Evolutionary conservation across 306 rosid species (phyloP), one percentile per base, ranked within the genome.

Genomic region (Cicer judaicum): DNA sequence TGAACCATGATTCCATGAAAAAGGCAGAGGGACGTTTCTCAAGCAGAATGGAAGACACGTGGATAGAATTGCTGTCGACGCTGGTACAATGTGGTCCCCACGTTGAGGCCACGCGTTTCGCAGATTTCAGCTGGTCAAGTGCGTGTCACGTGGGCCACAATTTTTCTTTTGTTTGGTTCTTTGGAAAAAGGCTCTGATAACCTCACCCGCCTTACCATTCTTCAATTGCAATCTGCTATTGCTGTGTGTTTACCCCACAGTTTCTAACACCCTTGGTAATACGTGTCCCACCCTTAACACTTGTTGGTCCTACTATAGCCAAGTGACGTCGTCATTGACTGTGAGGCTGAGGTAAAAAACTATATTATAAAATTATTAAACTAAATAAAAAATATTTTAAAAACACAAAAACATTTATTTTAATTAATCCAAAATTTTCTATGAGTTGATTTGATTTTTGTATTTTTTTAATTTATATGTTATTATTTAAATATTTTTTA

Each of bases 71-170:
- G 85, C 80, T 83, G 86, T 59, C 81, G 29, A 46, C n/a, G 68
- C 40, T 73, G 68, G 13, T 64, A 52, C 16, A 41, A 10, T 14
- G 83, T 77, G 90, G 92, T 46, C 88, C 93, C 96, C 86, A 74
- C 85, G 1, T 0, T 5, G 13, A 42, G 34, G 87, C 89, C 92
- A 85, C 97, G 90, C 89, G 93, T 89, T 82, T 40, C 77, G 74
- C 76, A 75, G 50, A 66, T 67, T 77, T 73, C 79, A 29, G 80
- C 81, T 67, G 16, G 73, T 82, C 93, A 68, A 84, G 84, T 82
- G 89, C 87, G 88, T 85, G 84, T 88, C 88, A 87, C 89, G 89
- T 87, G 93, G 88, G 81, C 83, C 82, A 53, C 65, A 47, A 39
- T 10, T 40, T 72, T 67, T 57, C 15, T 52, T 74, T 76, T 76